Evolutionary conservation across 106 monocot species (phyloP).

Genomic region (Dioscorea dumetorum): DNA sequence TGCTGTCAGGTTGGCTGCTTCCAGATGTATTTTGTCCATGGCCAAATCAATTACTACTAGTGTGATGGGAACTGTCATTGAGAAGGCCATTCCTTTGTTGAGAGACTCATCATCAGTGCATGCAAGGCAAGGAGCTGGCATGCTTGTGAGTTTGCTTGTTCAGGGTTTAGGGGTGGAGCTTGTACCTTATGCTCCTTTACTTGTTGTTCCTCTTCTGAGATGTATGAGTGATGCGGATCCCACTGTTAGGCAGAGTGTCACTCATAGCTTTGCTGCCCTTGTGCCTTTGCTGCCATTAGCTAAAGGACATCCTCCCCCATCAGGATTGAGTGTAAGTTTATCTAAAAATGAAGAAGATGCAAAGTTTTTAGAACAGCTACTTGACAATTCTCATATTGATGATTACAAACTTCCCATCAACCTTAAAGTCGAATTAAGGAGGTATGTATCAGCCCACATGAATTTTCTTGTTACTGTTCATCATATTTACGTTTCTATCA

Average conservation of each 20-base stretch:
- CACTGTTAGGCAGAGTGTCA: slow-evolving; percentile 83
- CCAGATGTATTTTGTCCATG: slow-evolving; percentile 88
- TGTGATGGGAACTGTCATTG: slow-evolving; percentile 75
- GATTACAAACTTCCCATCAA: slow-evolving; percentile 78
- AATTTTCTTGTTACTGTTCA: too few relatives aligned
- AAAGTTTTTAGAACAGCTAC: slow-evolving; percentile 89
- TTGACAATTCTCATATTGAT: slow-evolving; percentile 96
- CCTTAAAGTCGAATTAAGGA: slow-evolving; percentile 69
- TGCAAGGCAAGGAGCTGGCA: slow-evolving; percentile 91
- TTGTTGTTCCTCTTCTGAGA: slow-evolving; percentile 90
- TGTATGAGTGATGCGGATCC: slow-evolving; percentile 87
- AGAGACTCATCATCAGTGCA: slow-evolving; percentile 56
- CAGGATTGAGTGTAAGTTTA: slow-evolving; percentile 56
- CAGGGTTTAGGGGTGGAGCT: slow-evolving; percentile 72
- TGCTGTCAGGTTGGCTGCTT: slow-evolving; percentile 92
- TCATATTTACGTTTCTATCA: too few relatives aligned
- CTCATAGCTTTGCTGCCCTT: slow-evolving; percentile 94
- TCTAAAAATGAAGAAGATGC: slow-evolving; percentile 76
- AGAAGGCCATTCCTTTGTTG: slow-evolving; percentile 80
- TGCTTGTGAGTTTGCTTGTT: slow-evolving; percentile 87
- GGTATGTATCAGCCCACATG: slow-evolving; percentile 26
- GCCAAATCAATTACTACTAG: slow-evolving; percentile 70
- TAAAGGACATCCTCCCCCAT: slow-evolving; percentile 58
- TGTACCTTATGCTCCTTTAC: slow-evolving; percentile 87
- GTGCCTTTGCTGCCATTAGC: slow-evolving; percentile 89